Evolutionary conservation across 225 moss, liverwort and hornwort genomes (phyloP), one percentile per base, ranked within the genome.

Genomic region (Pleurozium schreberi): DNA sequence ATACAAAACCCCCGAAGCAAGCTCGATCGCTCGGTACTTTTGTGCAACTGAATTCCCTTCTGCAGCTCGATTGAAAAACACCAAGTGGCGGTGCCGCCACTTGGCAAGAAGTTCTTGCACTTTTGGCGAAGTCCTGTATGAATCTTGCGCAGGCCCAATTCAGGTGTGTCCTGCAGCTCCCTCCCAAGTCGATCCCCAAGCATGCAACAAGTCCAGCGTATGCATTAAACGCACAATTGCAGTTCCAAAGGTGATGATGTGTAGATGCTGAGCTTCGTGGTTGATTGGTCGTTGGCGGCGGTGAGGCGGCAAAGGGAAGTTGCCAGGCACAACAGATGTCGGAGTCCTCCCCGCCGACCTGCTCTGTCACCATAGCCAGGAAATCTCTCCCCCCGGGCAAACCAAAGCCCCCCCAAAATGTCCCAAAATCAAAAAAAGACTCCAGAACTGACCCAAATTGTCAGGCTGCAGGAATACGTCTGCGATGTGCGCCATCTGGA

Each of bases 231-330:
- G 6, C 34, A 63, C 88, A 83, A 74, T 88, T 83, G 82, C 75
- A 88, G 17, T 53, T 75, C n/a, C 50, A 59, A n/a, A 5, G 16
- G 38, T 49, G 83, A 17, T 18, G 65, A 65, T 65, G 63, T 23
- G 87, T 11, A 12, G 74, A 83, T 74, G n/a, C 79, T 63, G 63
- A 3, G 82, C 53, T 53, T 55, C 1, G 80, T 9, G 47, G 59
- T n/a, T 84, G 85, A 60, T 67, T 68, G 79, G 84, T 67, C 61
- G 82, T 73, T 73, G 89, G 89, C 89, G 89, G 89, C 88, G 88
- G 88, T 88, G 88, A 88, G 88, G 89, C 84, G 89, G 89, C 89
- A 89, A 89, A 31, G 31, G 63, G 89, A 89, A 89, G 40, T 33
- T 89, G 40, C 89, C 25, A 3, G 18, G 89, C 78, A 89, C 59